phyloP scores from a whole-genome alignment of 371 early-diverging fungal species.

The Capillidium rhysosporum region DNA sequence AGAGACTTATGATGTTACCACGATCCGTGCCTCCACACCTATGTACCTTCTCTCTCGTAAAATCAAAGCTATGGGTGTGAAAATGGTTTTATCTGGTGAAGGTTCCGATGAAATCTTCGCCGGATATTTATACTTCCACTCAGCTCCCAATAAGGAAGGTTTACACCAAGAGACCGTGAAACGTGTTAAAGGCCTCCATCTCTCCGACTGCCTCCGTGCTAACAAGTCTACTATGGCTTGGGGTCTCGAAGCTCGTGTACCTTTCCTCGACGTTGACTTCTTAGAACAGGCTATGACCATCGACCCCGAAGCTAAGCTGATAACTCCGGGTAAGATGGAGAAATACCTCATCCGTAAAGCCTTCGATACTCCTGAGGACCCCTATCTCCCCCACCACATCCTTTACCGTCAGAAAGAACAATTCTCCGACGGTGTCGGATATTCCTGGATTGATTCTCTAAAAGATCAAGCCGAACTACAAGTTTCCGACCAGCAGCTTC shows the following conservation, averaged over 20 bases:
- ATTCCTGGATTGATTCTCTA: constrained; percentile 86
- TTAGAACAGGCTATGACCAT: constrained; percentile 74
- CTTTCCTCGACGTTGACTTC: constrained; percentile 80
- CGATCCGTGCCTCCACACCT: constrained; percentile 89
- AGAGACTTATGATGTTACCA: constrained; percentile 98
- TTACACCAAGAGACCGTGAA: constrained; percentile 75
- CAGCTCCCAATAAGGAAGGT: constrained; percentile 56
- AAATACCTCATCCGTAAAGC: constrained; percentile 76
- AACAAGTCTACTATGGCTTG: constrained; percentile 98
- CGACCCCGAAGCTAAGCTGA: constrained; percentile 57
- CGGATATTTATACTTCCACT: constrained; percentile 93
- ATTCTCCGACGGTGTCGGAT: constrained; percentile 94
- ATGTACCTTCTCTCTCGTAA: constrained; percentile 90
- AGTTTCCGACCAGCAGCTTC: constrained; percentile 59
- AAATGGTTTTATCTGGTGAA: constrained; percentile 96
- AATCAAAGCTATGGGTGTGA: constrained; percentile 94
- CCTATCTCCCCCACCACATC: constrained; percentile 75
- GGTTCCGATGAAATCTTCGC: constrained; percentile 93
- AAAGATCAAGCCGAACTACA: constrained; percentile 42
- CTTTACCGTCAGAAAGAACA: constrained; percentile 97
- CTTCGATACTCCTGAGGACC: constrained; percentile 47
- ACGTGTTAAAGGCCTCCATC: constrained; percentile 86
- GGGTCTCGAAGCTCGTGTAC: constrained; percentile 95
- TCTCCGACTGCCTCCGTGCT: constrained; percentile 86
- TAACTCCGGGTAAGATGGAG: constrained; percentile 51